Conservation (phyloP, 208 protist species). For the Crithidia mellificae region DNA sequence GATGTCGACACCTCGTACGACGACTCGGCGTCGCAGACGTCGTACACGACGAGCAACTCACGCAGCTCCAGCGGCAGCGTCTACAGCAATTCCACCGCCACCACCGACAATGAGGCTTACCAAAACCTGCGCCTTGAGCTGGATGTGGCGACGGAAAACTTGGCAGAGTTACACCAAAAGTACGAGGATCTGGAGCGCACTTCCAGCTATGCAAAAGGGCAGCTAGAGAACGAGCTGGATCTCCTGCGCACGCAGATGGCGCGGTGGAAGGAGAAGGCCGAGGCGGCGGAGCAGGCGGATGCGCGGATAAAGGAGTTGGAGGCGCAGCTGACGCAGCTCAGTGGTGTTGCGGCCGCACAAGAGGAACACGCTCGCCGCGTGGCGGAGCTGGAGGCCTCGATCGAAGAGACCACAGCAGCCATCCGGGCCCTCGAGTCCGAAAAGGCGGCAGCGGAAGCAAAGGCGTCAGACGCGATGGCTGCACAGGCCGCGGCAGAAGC, state of each 20-base stretch:
- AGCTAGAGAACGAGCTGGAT: constrained; percentile 28
- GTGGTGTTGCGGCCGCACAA: not conserved
- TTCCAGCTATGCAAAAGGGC: constrained; percentile 26
- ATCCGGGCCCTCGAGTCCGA: not conserved
- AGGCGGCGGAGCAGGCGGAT: constrained; percentile 6
- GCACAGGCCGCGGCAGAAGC: constrained; percentile 1
- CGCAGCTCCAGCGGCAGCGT: constrained; percentile 31
- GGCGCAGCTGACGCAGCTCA: constrained; percentile 3
- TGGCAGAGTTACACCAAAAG: constrained; percentile 28
- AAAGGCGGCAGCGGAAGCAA: not conserved
- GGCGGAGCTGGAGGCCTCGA: constrained; percentile 6
- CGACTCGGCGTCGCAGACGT: constrained; percentile 33
- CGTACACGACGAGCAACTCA: constrained; percentile 37
- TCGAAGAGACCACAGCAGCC: not conserved
- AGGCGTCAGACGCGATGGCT: not conserved
- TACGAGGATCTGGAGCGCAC: constrained; percentile 39
- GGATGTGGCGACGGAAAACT: constrained; percentile 26
- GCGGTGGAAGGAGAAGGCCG: not conserved
- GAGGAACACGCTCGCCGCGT: constrained; percentile 1
- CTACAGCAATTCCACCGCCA: constrained; percentile 26
- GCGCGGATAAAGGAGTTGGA: constrained; percentile 1
- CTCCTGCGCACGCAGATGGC: constrained; percentile 18
- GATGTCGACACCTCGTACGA: constrained; percentile 27
- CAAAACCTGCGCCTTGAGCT: constrained; percentile 33
- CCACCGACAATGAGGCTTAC: constrained; percentile 37